phyloP scores from a whole-genome alignment of 768 basidiomycete species.

The Xerocomus potaroensis region DNA sequence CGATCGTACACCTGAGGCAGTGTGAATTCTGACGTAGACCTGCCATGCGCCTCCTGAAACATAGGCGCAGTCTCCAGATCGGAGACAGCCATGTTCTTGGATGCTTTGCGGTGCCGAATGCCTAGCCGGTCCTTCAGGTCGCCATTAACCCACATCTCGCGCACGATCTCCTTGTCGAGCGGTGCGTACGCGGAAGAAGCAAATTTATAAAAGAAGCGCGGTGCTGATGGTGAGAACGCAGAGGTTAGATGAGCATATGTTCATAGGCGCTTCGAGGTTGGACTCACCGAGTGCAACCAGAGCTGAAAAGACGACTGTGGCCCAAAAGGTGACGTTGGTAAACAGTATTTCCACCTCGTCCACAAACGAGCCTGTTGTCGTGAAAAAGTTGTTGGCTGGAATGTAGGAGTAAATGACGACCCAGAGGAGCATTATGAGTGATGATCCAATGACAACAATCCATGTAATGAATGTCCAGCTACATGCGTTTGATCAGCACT shows the following conservation, averaged over 20 bases:
- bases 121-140: conserved; percentile 81
- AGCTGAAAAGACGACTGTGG: conserved; percentile 65
- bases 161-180: conserved; percentile 83
- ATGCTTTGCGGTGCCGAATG: conserved; percentile 56
- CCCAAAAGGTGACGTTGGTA: conserved; percentile 80
- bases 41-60: conserved; percentile 59
- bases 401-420: conserved; percentile 85
- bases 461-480: conserved; percentile 84
- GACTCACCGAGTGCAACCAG: conserved; percentile 67
- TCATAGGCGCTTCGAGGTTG: neutral
- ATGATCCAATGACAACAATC: conserved; percentile 75
- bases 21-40: conserved; percentile 62
- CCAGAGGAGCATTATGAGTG: conserved; percentile 82
- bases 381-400: conserved; percentile 65
- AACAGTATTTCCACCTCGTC: conserved; percentile 72
- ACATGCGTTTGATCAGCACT: conserved; percentile 24
- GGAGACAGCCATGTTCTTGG: conserved; percentile 33
- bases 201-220: conserved; percentile 78
- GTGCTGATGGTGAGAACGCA: conserved; percentile 58
- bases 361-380: conserved; percentile 66
- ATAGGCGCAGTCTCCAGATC: conserved; percentile 68
- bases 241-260: conserved; percentile 12
- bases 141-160: conserved; percentile 87
- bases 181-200: conserved; percentile 68
- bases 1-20: conserved; percentile 44